Conservation (phyloP, 306 rosid genomes). For the Citrullus colocynthis region DNA sequence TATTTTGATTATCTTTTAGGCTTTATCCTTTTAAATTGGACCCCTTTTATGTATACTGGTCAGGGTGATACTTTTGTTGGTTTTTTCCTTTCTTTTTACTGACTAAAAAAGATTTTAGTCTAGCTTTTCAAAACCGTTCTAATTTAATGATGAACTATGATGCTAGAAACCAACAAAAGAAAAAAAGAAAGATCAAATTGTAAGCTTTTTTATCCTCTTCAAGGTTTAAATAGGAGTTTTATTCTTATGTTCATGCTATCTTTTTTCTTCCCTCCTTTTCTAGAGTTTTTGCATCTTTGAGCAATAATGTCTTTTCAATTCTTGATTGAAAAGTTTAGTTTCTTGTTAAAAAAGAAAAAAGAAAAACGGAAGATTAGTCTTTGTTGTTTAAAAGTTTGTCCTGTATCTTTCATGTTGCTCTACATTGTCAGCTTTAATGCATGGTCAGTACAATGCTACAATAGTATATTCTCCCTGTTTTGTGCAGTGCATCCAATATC, state of each 20-base stretch:
- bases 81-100: neutral
- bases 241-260: neutral
- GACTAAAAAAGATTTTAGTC: neutral
- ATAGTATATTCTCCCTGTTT: neutral
- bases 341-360: no score
- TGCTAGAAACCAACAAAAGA: neutral
- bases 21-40: neutral
- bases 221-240: neutral
- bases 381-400: neutral
- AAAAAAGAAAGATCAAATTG: neutral
- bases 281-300: no score
- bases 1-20: neutral
- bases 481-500: slow-evolving; percentile 60
- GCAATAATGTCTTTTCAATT: no score
- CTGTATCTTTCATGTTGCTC: neutral
- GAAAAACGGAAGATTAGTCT: neutral
- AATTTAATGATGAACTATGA: neutral
- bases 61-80: neutral
- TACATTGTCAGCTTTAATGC: neutral
- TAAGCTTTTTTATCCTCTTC: neutral
- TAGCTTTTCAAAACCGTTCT: neutral
- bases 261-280: no score
- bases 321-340: no score
- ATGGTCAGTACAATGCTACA: neutral
- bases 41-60: neutral